Evolutionary conservation across 768 basidiomycete species (phyloP).

Genomic region (Lactarius evosmus): DNA sequence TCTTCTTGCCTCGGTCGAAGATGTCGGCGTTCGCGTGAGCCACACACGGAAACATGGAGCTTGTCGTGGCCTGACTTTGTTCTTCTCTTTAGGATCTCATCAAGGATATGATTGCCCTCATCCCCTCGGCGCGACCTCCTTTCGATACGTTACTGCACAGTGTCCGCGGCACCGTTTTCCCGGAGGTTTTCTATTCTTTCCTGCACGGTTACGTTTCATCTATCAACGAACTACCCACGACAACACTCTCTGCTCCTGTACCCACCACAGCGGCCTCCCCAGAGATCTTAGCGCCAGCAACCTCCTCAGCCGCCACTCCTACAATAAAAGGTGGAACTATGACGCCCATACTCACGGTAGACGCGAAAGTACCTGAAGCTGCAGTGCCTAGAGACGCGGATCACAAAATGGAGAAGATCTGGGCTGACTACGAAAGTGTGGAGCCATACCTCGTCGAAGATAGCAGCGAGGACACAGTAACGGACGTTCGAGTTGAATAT

Average conservation of each 20-base stretch:
- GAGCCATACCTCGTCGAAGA: conserved; percentile 65
- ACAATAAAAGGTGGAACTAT: conserved; percentile 16
- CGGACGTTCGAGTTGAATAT: conserved; percentile 59
- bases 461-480: conserved; percentile 43
- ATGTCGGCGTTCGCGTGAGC: conserved; percentile 76
- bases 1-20: conserved; percentile 71
- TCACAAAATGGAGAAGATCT: conserved; percentile 74
- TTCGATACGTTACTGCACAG: conserved; percentile 77
- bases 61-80: conserved; percentile 10
- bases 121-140: conserved; percentile 71
- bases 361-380: conserved; percentile 30
- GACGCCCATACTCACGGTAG: conserved; percentile 19
- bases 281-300: conserved; percentile 12
- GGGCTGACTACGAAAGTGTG: conserved; percentile 83
- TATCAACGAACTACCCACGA: conserved; percentile 61
- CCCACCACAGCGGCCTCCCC: conserved; percentile 4
- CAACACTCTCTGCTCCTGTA: conserved; percentile 39
- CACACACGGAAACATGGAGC: conserved; percentile 3
- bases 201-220: conserved; percentile 86
- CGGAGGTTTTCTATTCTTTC: conserved; percentile 93
- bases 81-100: conserved; percentile 62
- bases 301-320: conserved; percentile 21
- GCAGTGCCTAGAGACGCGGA: conserved; percentile 80
- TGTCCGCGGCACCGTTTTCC: conserved; percentile 77
- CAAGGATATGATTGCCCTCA: conserved; percentile 83